These are phyloP conservation scores for Nakataea oryzae DNA, from an alignment of 2,329 filamentous ascomycete species.

Conservation along the genomic window DNA sequence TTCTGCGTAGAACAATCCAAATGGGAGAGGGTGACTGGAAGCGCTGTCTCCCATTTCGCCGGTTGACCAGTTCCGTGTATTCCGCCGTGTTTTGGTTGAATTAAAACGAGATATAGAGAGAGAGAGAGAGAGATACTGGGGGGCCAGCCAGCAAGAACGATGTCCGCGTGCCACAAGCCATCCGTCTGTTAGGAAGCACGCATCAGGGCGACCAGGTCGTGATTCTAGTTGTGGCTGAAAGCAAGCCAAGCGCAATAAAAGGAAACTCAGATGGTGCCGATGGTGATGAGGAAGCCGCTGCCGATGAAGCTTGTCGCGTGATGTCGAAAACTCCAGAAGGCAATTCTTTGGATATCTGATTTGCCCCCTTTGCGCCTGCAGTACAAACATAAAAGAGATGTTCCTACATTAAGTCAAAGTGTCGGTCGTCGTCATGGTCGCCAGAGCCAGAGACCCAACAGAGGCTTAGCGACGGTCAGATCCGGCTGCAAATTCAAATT, in stretches of 20 bases:
- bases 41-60: neutral
- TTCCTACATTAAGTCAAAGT: neutral
- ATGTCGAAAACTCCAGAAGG: neutral
- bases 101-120: neutral
- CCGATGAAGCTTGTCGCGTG: neutral
- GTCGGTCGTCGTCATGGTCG: neutral
- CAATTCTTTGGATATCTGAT: neutral
- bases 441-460: neutral
- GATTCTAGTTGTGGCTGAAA: neutral
- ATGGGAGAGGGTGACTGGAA: neutral
- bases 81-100: neutral
- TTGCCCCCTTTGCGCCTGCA: neutral
- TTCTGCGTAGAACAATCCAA: conserved; percentile 1
- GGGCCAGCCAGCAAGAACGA: neutral
- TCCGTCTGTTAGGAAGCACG: too few relatives aligned
- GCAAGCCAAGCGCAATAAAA: neutral
- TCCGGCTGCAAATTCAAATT: neutral
- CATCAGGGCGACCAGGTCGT: neutral
- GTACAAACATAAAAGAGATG: neutral
- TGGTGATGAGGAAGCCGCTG: neutral
- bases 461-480: neutral
- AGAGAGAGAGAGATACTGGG: neutral
- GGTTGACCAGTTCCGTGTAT: neutral
- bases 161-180: neutral
- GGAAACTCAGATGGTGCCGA: neutral